Base-by-base conservation (phyloP, 1,284 basidiomycete genomes). In the Pascua guehoae region DNA sequence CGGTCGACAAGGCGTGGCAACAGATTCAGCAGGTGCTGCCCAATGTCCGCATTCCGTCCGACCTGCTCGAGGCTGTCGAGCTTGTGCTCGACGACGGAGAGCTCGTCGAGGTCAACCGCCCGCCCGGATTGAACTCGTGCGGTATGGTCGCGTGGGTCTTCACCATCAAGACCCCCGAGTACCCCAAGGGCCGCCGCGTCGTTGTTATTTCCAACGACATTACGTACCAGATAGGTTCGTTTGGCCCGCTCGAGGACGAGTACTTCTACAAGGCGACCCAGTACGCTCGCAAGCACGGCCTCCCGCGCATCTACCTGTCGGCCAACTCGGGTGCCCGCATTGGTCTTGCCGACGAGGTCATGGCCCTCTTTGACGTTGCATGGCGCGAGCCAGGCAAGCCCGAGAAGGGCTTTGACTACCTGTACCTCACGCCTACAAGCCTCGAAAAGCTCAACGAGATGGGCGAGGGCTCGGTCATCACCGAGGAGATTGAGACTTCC, bases 81-180 rank as follows among this genome's bases (percentile, higher is more conserved):
- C 86, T 98, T 46, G 87, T 97, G n/a, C 79, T 92, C 39, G 94
- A 97, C 71, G 95, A 93, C 67, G 91, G 93, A 66, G 85, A 91
- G 66, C 83, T 98, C 24, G 83, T 86, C 36, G 91, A 97, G 78
- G 89, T 98, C 54, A 87, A 89, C 66, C 85, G 96, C 55, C 85
- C 91, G 1, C 89, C 93, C 17, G 96, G 96, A 39, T 90, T 89
- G 73, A 99, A 98, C 79, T 86, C 83, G 40, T 91, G 91, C 72
- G 96, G 96, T 72, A 99, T 99, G 95, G 90, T 98, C 54, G 95
- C 87, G 10, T 99, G 96, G 96, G 86, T 96, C 39, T 94, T 92
- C 81, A 93, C 86, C 7, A 82, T 98, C 66, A 83, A 84, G 69
- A 98, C 96, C 1, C 96, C 96, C 12, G 96, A 98, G 79, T 97